Base-by-base conservation (phyloP, 169 alveolate genomes). In the Plasmodium inui region DNA sequence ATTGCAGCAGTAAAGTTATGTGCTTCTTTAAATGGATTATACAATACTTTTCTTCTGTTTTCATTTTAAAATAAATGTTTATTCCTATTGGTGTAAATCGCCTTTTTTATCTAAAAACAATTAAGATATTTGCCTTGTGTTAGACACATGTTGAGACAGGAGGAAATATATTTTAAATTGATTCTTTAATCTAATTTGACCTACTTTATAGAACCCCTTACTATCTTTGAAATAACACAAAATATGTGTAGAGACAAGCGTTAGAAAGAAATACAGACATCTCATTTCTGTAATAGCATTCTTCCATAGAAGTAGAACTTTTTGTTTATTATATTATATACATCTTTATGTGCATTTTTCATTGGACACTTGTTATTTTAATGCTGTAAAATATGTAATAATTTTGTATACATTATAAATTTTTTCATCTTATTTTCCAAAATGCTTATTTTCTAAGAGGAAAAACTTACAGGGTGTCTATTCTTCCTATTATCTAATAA, bases 351-450 rank as follows among this genome's bases (percentile, higher is more conserved):
- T 67, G n/a, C 37, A 67, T 67, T 67, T 10, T 10, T 67, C 76
- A 67, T 67, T 67, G 30, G 22, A 67, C 22, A 67, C n/a, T 67
- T 67, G 41, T 67, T 19, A 67, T 26, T 22, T 67, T 26, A 67
- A 67, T 67, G 76, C n/a, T 67, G 76, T 67, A 67, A 67, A 67
- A 67, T 26, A 67, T 67, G 37, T 67, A 67, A 67, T 28, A 67
- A n/a, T 67, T 67, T 67, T 19, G 41, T 67, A 26, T 10, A 22
- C 76, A 67, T 67, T 37, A 22, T 67, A 67, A 67, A 9, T 26
- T 67, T 67, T 41, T 67, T 28, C 41, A 67, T 67, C 41, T 10
- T 67, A 67, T 67, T 67, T 67, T 67, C 30, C 76, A 8, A 67
- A 67, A 67, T 67, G 39, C 39, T 26, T 67, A 67, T 67, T 67